These are phyloP conservation scores for Xylariaceae sp. DNA, from an alignment of 2,329 filamentous ascomycete species.

Conservation along the genomic window DNA sequence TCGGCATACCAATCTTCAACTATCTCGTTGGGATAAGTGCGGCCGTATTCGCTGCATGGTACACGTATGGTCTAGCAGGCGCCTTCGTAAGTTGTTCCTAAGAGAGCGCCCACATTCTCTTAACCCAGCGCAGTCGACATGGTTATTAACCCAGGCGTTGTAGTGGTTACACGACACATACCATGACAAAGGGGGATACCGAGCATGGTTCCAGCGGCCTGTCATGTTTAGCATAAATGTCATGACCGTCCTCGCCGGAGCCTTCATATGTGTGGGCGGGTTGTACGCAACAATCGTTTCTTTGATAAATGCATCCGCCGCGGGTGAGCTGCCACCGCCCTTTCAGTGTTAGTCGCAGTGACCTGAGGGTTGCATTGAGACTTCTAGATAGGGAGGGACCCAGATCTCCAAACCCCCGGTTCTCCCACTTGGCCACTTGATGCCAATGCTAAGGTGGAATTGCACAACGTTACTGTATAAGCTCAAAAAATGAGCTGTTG, in stretches of 20 bases:
- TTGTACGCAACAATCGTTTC: slow-evolving; percentile 43
- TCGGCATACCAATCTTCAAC: slow-evolving; percentile 49
- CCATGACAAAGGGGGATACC: slow-evolving; percentile 35
- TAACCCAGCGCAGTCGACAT: no score
- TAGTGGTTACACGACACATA: slow-evolving; percentile 44
- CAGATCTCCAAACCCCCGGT: no score
- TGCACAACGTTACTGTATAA: background rate
- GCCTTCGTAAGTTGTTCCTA: slow-evolving; percentile 34
- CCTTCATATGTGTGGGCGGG: slow-evolving; percentile 44
- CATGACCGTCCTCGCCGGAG: slow-evolving; percentile 40
- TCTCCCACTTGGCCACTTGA: no score
- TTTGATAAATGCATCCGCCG: slow-evolving; percentile 19
- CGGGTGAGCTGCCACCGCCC: slow-evolving; percentile 22
- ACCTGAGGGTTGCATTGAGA: no score
- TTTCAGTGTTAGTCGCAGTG: slow-evolving; percentile 28
- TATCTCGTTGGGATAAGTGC: slow-evolving; percentile 48
- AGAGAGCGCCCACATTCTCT: no score
- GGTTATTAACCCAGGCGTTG: background rate
- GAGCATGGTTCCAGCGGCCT: slow-evolving; percentile 34
- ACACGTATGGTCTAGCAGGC: slow-evolving; percentile 47
- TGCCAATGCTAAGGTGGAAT: no score
- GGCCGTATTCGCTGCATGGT: slow-evolving; percentile 48
- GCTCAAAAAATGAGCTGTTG: no score
- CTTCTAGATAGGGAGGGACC: no score
- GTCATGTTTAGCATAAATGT: slow-evolving; percentile 35